Conservation (phyloP, 2,329 filamentous ascomycete species). For the Pseudogymnoascus sp. region DNA sequence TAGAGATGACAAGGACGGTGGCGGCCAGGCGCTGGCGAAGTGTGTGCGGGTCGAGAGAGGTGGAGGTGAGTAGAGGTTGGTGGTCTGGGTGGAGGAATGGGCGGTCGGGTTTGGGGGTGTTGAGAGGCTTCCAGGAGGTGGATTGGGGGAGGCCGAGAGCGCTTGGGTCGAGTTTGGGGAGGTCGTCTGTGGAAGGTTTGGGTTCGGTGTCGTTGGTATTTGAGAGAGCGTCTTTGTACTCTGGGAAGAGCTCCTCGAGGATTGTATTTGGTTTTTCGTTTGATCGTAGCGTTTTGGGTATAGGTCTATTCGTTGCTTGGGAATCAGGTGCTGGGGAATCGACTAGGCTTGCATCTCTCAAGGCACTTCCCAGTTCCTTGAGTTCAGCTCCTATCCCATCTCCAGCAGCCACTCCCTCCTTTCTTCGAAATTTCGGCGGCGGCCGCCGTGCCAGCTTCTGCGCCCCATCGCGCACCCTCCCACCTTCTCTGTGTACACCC, state of each 20-base stretch:
- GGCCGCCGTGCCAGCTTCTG: not conserved
- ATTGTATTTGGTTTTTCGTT: constrained; percentile 16
- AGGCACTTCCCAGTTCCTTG: not conserved
- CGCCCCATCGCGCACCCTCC: not conserved
- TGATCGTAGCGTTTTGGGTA: constrained; percentile 8
- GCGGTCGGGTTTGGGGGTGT: not conserved
- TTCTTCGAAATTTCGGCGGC: not conserved
- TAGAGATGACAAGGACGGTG: constrained; percentile 45
- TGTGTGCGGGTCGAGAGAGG: not conserved
- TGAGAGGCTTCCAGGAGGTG: constrained; percentile 10
- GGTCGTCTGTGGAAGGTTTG: not conserved
- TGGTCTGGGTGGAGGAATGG: constrained; percentile 8
- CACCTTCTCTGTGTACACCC: not conserved
- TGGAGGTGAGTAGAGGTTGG: not conserved
- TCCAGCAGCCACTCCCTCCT: not conserved
- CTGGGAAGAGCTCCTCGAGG: not conserved
- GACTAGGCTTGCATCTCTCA: not conserved
- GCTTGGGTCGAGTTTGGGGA: not conserved
- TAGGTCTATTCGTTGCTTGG: not conserved
- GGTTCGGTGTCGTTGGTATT: not conserved
- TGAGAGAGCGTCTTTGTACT: not conserved
- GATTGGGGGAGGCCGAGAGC: not conserved
- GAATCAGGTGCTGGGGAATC: not conserved
- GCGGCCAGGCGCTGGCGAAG: constrained; percentile 7
- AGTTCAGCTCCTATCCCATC: not conserved